These are phyloP conservation scores for Sporothrix mexicana DNA, from an alignment of 2,329 filamentous ascomycete genomes.

Conservation along the genomic window DNA sequence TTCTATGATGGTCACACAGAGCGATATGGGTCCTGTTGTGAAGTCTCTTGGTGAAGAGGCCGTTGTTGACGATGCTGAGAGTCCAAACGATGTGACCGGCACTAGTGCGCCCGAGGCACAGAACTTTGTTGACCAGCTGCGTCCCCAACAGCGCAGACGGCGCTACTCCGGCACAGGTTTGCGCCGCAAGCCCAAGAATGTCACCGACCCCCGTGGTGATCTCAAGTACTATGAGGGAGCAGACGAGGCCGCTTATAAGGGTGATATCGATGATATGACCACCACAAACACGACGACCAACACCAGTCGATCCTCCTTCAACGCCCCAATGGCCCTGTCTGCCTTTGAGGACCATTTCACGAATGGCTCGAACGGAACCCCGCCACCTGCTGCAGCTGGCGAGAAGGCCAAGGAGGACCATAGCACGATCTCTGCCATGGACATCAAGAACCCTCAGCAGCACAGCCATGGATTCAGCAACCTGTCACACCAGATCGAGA, in stretches of 20 bases:
- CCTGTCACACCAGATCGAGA: not conserved
- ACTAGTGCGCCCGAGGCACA: conserved; percentile 70
- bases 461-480: conserved; percentile 22
- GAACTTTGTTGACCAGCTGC: conserved; percentile 53
- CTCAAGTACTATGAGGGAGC: conserved; percentile 92
- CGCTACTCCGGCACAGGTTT: conserved; percentile 89
- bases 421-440: conserved; percentile 36
- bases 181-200: conserved; percentile 73
- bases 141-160: conserved; percentile 58
- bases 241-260: conserved; percentile 79
- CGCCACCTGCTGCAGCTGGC: not conserved
- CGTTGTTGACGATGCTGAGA: conserved; percentile 43
- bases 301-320: conserved; percentile 36
- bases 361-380: not conserved
- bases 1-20: conserved; percentile 31
- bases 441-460: conserved; percentile 31
- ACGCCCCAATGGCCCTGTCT: not conserved
- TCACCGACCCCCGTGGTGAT: conserved; percentile 72
- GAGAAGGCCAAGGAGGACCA: conserved; percentile 27
- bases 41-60: conserved; percentile 24
- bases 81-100: conserved; percentile 63
- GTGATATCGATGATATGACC: conserved; percentile 60
- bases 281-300: conserved; percentile 33
- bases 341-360: conserved; percentile 21
- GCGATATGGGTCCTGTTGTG: conserved; percentile 30